Conservation (phyloP, 1,284 basidiomycete species). For the Thecaphora thlaspeos region DNA sequence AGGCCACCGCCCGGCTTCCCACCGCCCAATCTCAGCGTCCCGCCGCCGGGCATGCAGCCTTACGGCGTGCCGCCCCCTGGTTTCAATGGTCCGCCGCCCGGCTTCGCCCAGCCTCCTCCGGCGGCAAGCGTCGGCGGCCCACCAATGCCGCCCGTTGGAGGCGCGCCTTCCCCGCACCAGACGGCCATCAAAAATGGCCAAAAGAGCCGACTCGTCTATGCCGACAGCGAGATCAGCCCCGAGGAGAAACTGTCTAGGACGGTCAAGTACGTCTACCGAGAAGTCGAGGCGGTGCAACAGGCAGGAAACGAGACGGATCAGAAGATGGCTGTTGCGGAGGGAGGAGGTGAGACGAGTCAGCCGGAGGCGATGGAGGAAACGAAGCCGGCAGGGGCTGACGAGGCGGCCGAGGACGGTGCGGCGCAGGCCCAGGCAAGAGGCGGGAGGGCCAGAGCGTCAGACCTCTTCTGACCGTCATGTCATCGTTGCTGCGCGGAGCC, state of each 20-base stretch:
- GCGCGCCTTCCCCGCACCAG: slow-evolving; percentile 14
- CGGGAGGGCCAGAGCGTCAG: neutral
- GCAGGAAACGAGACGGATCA: neutral
- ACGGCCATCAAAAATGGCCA: slow-evolving; percentile 14
- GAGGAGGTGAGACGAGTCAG: neutral
- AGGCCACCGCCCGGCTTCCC: slow-evolving; percentile 27
- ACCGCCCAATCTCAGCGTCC: slow-evolving; percentile 1
- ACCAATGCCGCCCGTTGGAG: neutral
- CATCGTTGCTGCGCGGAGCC: too few relatives aligned
- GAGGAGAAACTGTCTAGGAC: slow-evolving; percentile 34
- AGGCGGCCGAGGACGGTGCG: neutral
- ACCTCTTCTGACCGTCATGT: too few relatives aligned
- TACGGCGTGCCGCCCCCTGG: neutral
- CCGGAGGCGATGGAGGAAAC: too few relatives aligned
- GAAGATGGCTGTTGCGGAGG: too few relatives aligned
- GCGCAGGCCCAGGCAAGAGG: neutral
- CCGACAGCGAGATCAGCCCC: slow-evolving; percentile 19
- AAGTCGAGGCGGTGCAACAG: slow-evolving; percentile 7
- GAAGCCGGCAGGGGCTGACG: neutral
- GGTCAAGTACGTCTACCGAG: slow-evolving; percentile 14
- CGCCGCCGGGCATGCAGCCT: slow-evolving; percentile 5
- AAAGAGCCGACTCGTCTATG: slow-evolving; percentile 32
- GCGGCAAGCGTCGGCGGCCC: neutral
- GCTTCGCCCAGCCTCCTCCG: neutral
- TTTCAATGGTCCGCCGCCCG: neutral